Evolutionary conservation across 176 grass and related monocot genomes (phyloP), one percentile per base, ranked within the genome.

Genomic region (Zea mays): DNA sequence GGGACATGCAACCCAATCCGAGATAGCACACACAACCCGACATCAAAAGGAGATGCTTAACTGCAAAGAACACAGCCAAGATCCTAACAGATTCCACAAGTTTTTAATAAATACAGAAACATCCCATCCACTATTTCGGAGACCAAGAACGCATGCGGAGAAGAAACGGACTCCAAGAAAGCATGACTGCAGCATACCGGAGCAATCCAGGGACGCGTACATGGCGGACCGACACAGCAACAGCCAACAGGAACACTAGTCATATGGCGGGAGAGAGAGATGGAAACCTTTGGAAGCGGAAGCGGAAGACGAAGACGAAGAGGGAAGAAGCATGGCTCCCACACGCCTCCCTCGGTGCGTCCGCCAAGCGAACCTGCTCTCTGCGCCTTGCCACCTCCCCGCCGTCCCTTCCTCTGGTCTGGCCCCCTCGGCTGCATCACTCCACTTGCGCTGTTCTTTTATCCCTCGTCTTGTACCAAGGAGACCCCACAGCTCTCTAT

Each of bases 301-400:
- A 12, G 77, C 59, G 49, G 80, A 76, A 12, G 77, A 81, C 42
- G 72, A 77, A 65, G 82, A 85, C 11, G 77, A 89, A 66, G 82
- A 10, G 2, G 78, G 77, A 15, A 54, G 86, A 72, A 85, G 78
- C 82, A 89, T 89, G 82, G 77, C 82, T 71, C 72, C 66, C 72
- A 81, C 82, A 20, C 82, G 65, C 82, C 72, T 81, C 72, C 40
- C 82, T 89, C 66, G 82, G 36, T 74, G 81, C 81, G 69, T 88
- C 86, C 81, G 62, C 69, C 86, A 27, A 5, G 8, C 51, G 8
- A 73, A 62, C 52, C 65, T 55, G 45, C 50, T 71, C 56, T 38
- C 41, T n/a, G 62, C 72, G 70, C 61, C 45, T 54, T 47, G 62
- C 65, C 65, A 17, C 51, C 62, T 67, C 69, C 46, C 43, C 69